Percentiles rank a stretch among this genome's conserved stretches.
Evolutionary conservation across 129 eudicot genomes (phyloP).

Genomic region (Logfia minima): DNA sequence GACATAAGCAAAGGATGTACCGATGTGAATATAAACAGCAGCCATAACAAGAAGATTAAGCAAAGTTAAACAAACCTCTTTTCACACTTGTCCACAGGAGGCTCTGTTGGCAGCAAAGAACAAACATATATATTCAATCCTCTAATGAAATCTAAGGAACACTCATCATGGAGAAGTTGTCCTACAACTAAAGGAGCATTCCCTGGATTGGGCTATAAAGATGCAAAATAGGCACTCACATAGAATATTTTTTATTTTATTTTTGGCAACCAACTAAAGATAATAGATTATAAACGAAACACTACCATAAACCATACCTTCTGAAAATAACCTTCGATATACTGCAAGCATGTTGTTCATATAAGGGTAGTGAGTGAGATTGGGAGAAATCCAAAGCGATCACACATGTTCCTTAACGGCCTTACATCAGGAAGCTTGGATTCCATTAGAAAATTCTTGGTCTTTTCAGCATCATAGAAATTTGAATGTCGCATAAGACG

Average conservation of each 20-base stretch:
- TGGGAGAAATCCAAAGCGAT: conserved; percentile 78
- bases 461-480: conserved; percentile 80
- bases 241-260: too few relatives aligned
- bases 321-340: conserved; percentile 91
- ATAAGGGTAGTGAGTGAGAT: conserved; percentile 83
- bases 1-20: too few relatives aligned
- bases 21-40: too few relatives aligned
- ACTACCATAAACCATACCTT: conserved; percentile 48
- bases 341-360: conserved; percentile 82
- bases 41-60: too few relatives aligned
- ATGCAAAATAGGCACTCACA: not conserved
- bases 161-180: conserved; percentile 40
- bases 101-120: conserved; percentile 83
- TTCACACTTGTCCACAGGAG: conserved; percentile 54
- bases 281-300: not conserved
- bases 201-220: not conserved
- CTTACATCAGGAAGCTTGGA: conserved; percentile 95
- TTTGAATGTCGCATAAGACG: conserved; percentile 2
- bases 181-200: conserved; percentile 13
- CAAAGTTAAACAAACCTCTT: too few relatives aligned
- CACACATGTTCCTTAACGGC: conserved; percentile 82
- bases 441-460: conserved; percentile 86
- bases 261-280: not conserved
- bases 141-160: conserved; percentile 82
- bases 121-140: conserved; percentile 75